Percentiles rank a stretch among this genome's conserved stretches.
Evolutionary conservation across 2,329 filamentous ascomycete genomes (phyloP).

Genomic region (Madurella mycetomatis): DNA sequence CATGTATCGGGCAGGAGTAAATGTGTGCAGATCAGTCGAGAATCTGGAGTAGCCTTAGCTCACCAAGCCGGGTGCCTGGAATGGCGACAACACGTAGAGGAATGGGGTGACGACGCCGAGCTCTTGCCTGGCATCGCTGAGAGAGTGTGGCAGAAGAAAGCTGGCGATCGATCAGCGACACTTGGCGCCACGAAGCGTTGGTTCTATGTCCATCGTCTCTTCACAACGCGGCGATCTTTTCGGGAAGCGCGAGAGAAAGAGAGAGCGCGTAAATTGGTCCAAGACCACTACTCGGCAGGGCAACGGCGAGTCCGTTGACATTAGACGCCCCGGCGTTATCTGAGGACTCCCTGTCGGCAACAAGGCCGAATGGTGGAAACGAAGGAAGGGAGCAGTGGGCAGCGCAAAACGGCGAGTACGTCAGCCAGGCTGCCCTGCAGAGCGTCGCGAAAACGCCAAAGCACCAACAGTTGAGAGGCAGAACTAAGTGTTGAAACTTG

Average conservation of each 20-base stretch:
- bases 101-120: constrained; percentile 8
- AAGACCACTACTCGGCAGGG: constrained; percentile 3
- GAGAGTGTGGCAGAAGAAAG: constrained; percentile 2
- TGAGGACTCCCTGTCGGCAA: no score
- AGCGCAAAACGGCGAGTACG: background rate
- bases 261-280: background rate
- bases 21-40: constrained; percentile 18
- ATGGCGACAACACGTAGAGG: constrained; percentile 15
- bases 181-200: background rate
- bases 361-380: background rate
- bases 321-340: background rate
- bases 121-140: constrained; percentile 3
- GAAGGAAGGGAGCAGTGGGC: background rate
- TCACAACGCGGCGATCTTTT: background rate
- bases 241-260: background rate
- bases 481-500: background rate
- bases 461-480: background rate
- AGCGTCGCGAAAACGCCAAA: background rate
- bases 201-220: background rate
- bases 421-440: background rate
- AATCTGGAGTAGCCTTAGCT: constrained; percentile 7
- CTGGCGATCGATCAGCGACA: constrained; percentile 1
- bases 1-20: constrained; percentile 9
- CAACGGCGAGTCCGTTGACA: background rate
- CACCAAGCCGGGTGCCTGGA: constrained; percentile 6